Percentiles rank a stretch among this genome's conserved stretches.
Evolutionary conservation across 495 filamentous ascomycete genomes (phyloP).

Genomic region (Cudoniella acicularis): DNA sequence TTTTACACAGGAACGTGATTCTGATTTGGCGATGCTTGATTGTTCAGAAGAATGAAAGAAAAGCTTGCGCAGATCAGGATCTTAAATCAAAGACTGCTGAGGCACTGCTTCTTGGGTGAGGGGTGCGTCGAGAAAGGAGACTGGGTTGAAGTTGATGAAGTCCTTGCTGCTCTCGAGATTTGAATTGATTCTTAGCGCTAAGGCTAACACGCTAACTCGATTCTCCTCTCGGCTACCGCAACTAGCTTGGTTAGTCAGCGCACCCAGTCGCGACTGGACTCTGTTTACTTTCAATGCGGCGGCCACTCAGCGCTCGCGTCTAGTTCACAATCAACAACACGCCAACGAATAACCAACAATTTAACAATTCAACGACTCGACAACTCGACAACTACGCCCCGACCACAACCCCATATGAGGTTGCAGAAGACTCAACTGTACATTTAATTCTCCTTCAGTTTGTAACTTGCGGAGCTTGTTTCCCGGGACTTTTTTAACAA

Average conservation of each 20-base stretch:
- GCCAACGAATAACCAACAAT: neutral
- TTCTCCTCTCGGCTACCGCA: too few species aligned
- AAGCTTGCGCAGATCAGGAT: conserved; percentile 6
- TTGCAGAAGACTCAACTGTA: too few species aligned
- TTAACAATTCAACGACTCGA: neutral
- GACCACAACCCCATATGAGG: too few species aligned
- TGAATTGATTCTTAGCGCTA: neutral
- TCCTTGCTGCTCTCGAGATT: neutral
- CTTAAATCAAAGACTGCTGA: conserved; percentile 12
- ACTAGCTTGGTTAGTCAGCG: too few species aligned
- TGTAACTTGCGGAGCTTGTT: too few species aligned
- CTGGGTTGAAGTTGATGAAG: neutral
- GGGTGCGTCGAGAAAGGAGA: too few species aligned
- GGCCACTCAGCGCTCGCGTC: conserved; percentile 6
- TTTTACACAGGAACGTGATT: neutral
- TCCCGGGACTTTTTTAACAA: neutral
- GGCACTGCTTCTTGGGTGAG: too few species aligned
- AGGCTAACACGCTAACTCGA: neutral
- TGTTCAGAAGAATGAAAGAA: conserved; percentile 7
- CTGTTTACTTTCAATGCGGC: conserved; percentile 8
- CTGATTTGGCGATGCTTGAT: conserved; percentile 7
- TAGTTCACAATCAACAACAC: neutral
- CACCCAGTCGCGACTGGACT: neutral
- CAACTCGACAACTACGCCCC: too few species aligned
- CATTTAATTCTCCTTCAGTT: too few species aligned